Base-by-base conservation (phyloP, 2,329 filamentous ascomycete species). In the Sporothrix mexicana region DNA sequence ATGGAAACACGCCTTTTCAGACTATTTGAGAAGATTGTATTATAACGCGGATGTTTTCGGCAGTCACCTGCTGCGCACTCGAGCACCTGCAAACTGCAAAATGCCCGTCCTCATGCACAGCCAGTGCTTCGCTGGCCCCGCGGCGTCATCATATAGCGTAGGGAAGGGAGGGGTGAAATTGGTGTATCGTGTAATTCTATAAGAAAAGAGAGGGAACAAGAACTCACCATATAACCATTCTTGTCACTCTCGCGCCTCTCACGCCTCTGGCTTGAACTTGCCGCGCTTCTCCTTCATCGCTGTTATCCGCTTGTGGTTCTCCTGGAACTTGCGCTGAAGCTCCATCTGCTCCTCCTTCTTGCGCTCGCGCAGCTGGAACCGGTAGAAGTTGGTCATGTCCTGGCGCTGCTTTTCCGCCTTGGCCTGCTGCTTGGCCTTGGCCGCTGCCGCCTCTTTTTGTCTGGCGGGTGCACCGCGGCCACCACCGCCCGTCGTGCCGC, bases 341-440 rank as follows among this genome's bases (percentile, higher is more conserved):
- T 91, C 87, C 59, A 87, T 85, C 80, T 94, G 92, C 77, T 90
- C 87, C 78, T 90, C 88, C 85, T 96, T 96, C 83, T 89, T 89
- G 84, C 88, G 90, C 85, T 97, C 92, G 67, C 93, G 84, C 77
- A 88, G 87, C 86, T 97, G 93, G 86, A 95, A 97, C 72, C 93
- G 86, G 82, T 97, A 97, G 81, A 97, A 96, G 79, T 93, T 90
- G 70, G 88, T 88, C 71, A 90, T 89, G 74, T 87, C 85, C 79
- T 86, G 87, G 83, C 87, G 90, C 83, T 88, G 84, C 43, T 45
- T 64, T 79, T 89, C 85, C 77, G 86, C 85, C 81, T 90, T 88
- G 82, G 92, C 89, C 79, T 89, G 83, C 84, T 90, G 87, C 83
- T 85, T 87, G 78, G 82, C 82, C 75, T 82, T 84, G 71, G 85